phyloP scores from a whole-genome alignment of 768 basidiomycete genomes.

The Russula compacta region DNA sequence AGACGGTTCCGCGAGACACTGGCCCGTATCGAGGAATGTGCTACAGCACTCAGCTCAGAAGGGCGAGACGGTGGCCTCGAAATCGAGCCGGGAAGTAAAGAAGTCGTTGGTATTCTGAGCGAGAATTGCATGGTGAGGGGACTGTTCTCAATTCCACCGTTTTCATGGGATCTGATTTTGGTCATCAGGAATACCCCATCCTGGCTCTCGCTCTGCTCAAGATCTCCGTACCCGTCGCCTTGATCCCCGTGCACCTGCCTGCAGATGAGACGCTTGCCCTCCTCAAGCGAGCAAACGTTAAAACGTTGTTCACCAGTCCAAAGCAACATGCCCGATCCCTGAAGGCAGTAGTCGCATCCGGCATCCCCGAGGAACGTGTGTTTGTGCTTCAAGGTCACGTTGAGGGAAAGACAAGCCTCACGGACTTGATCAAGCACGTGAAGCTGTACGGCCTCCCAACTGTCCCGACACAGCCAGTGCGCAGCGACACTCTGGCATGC shows the following conservation, averaged over 20 bases:
- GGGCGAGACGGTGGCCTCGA: slow-evolving; percentile 47
- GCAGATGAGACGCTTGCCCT: slow-evolving; percentile 46
- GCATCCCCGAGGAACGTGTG: slow-evolving; percentile 34
- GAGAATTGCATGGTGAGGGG: slow-evolving; percentile 56
- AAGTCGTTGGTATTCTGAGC: slow-evolving; percentile 64
- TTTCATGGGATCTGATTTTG: neutral
- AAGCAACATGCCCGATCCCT: slow-evolving; percentile 34
- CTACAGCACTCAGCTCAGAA: slow-evolving; percentile 38
- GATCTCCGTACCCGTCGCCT: slow-evolving; percentile 42
- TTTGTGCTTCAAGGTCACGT: slow-evolving; percentile 39
- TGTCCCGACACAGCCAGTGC: slow-evolving; percentile 28
- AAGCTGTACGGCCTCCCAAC: slow-evolving; percentile 32
- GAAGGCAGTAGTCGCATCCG: slow-evolving; percentile 28
- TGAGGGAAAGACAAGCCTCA: slow-evolving; percentile 36
- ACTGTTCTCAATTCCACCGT: neutral
- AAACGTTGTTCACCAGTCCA: slow-evolving; percentile 46
- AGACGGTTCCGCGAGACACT: slow-evolving; percentile 41
- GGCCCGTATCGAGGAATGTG: slow-evolving; percentile 42
- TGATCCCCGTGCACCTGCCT: slow-evolving; percentile 49
- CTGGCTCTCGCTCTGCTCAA: slow-evolving; percentile 41
- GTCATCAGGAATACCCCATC: slow-evolving; percentile 42
- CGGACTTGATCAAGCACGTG: slow-evolving; percentile 31
- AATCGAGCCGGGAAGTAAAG: slow-evolving; percentile 30
- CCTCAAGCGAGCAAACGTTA: slow-evolving; percentile 40
- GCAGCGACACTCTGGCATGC: slow-evolving; percentile 51